Conservation (phyloP, 495 filamentous ascomycete species). For the Echria macrotheca region DNA sequence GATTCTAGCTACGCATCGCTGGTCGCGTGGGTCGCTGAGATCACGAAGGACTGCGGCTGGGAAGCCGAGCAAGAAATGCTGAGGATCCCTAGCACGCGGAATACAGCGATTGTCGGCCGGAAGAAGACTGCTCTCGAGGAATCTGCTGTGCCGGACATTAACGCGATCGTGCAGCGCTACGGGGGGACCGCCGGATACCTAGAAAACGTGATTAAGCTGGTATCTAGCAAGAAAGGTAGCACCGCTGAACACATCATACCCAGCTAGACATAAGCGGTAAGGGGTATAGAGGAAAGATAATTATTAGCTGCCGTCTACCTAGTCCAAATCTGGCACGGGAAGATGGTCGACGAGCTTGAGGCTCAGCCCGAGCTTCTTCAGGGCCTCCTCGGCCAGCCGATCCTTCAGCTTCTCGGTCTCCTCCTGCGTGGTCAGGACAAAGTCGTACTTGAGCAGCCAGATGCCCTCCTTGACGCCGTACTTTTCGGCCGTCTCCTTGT, state of each 20-base stretch:
- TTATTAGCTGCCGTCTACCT: slow-evolving; percentile 1
- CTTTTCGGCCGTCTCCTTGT: slow-evolving; percentile 50
- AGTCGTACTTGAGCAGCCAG: slow-evolving; percentile 65
- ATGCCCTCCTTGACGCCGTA: slow-evolving; percentile 66
- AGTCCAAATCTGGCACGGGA: slow-evolving; percentile 61
- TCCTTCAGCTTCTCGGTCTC: slow-evolving; percentile 66
- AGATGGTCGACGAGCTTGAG: slow-evolving; percentile 77
- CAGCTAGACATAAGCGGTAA: slow-evolving; percentile 26
- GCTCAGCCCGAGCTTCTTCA: slow-evolving; percentile 64
- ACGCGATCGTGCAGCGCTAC: slow-evolving; percentile 40
- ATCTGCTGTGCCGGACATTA: slow-evolving; percentile 25
- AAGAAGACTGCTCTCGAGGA: slow-evolving; percentile 15
- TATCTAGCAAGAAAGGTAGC: slow-evolving; percentile 24
- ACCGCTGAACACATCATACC: slow-evolving; percentile 14
- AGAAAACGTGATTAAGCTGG: slow-evolving; percentile 49
- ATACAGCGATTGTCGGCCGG: slow-evolving; percentile 71
- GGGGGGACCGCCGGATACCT: slow-evolving; percentile 53
- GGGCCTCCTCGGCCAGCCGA: slow-evolving; percentile 64
- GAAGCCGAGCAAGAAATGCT: slow-evolving; percentile 72
- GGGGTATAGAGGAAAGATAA: slow-evolving; percentile 4
- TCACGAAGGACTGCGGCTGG: slow-evolving; percentile 69
- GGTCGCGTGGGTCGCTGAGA: slow-evolving; percentile 59
- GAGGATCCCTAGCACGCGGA: slow-evolving; percentile 84
- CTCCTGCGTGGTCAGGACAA: slow-evolving; percentile 63
- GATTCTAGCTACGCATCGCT: slow-evolving; percentile 65